Base-by-base conservation (phyloP, 345 rosid species). In the Cardamine chenopodiifolia region DNA sequence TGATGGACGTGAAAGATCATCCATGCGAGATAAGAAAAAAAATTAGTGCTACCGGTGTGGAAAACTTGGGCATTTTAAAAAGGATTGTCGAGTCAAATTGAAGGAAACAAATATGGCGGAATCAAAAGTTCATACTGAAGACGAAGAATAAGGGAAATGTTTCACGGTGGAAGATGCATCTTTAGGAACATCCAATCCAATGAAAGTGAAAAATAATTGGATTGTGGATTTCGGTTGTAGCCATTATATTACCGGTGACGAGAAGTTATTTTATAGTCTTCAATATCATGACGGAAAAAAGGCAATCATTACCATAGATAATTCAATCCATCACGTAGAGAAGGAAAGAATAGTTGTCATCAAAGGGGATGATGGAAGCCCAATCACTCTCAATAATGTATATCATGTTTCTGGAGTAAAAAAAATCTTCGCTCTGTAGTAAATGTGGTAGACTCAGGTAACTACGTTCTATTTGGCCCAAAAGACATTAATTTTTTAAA, bases 391-490 rank as follows among this genome's bases (percentile, higher is more conserved):
- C 0, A 68, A 74, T 4, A 68, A 49, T n/a, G 37, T 73, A 4
- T 78, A 47, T n/a, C 67, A 79, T 74, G 66, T 79, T 5, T 72
- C 54, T 2, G 22, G 47, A 34, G 39, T 8, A 34, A 34, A 34
- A 34, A 34, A 9, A 34, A 34, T 9, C 39, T 37, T 37, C 2
- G n/a, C 66, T 40, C 29, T 2, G 47, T 68, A 9, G 22, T 45
- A 6, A 65, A 72, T 15, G 42, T 10, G 5, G 26, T 72, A 0
- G 78, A 72, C 40, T n/a, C 11, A 10, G 45, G 62, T 6, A 53
- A 63, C 28, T 70, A 52, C 25, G 44, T 71, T 4, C 18, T 57
- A 3, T 72, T 78, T 58, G 56, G 73, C 4, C 64, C 80, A 11
- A 19, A 18, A 28, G 73, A 59, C 29, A 44, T 79, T 17, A 71